These are phyloP conservation scores for Cystobasidiopsis lactophilus DNA, from an alignment of 768 basidiomycete species.

Conservation along the genomic window DNA sequence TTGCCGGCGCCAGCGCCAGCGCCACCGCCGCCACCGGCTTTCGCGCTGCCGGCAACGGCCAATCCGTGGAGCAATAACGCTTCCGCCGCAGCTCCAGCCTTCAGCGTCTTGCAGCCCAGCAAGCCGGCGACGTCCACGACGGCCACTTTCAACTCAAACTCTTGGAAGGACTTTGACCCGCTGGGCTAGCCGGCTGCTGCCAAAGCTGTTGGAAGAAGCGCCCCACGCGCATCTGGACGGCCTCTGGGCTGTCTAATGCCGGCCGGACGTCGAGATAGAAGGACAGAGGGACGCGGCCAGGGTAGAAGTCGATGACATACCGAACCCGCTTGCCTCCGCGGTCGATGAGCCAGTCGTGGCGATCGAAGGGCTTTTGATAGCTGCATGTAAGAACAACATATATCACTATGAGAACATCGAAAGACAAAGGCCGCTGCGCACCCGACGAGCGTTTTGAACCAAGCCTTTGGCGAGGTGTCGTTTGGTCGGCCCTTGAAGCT, in stretches of 20 bases:
- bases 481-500: slow-evolving; percentile 76
- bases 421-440: slow-evolving; percentile 30
- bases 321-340: slow-evolving; percentile 46
- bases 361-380: slow-evolving; percentile 81
- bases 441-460: slow-evolving; percentile 67
- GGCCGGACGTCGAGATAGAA: slow-evolving; percentile 91
- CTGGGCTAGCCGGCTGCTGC: not conserved
- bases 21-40: not conserved
- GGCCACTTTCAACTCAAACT: not conserved
- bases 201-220: slow-evolving; percentile 14
- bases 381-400: slow-evolving; percentile 28
- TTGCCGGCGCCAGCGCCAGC: not conserved
- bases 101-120: not conserved
- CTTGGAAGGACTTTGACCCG: slow-evolving; percentile 10
- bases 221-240: slow-evolving; percentile 56
- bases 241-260: slow-evolving; percentile 83
- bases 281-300: slow-evolving; percentile 44
- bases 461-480: slow-evolving; percentile 57
- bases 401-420: slow-evolving; percentile 4
- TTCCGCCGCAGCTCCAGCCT: not conserved
- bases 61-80: not conserved
- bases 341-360: slow-evolving; percentile 92
- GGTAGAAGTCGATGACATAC: slow-evolving; percentile 97
- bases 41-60: not conserved
- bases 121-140: not conserved